Percentiles rank a stretch among this genome's conserved stretches.
Conservation (phyloP, 495 filamentous ascomycete genomes). For the Penicillium ucsense region DNA sequence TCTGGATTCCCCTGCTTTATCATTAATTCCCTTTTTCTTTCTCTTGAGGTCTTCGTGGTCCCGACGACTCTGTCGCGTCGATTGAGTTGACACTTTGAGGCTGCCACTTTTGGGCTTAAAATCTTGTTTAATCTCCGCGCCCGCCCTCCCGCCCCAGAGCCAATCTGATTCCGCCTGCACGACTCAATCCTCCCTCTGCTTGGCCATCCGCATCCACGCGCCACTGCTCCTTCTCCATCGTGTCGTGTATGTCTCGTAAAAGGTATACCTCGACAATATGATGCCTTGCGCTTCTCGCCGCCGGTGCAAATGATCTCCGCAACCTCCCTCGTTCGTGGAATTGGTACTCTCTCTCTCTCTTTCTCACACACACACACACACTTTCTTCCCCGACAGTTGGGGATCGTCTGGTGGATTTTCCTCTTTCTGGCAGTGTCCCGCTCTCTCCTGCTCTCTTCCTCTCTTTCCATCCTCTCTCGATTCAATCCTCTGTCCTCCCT, state of each 20-base stretch:
- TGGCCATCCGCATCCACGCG: not conserved
- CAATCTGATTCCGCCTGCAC: not conserved
- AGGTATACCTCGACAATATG: constrained; percentile 2
- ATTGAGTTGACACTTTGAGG: no score
- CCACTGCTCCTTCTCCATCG: not conserved
- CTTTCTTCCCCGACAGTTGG: no score
- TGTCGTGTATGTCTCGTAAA: not conserved
- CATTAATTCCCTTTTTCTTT: not conserved
- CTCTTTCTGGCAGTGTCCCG: no score
- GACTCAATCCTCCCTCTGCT: not conserved
- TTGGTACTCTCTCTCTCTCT: not conserved
- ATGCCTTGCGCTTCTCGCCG: not conserved
- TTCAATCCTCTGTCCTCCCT: no score
- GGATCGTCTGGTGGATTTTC: no score
- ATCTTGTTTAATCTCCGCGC: constrained; percentile 4
- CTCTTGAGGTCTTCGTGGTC: not conserved
- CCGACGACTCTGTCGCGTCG: not conserved
- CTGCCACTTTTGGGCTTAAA: not conserved
- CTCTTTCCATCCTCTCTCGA: no score
- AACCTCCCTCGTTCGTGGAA: not conserved
- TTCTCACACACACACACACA: no score
- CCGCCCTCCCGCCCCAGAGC: not conserved
- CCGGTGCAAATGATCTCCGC: constrained; percentile 1
- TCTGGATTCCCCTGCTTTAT: not conserved
- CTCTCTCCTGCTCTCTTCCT: no score